phyloP scores from a whole-genome alignment of 2,329 filamentous ascomycete species.

The Aspergillus ibericus region DNA sequence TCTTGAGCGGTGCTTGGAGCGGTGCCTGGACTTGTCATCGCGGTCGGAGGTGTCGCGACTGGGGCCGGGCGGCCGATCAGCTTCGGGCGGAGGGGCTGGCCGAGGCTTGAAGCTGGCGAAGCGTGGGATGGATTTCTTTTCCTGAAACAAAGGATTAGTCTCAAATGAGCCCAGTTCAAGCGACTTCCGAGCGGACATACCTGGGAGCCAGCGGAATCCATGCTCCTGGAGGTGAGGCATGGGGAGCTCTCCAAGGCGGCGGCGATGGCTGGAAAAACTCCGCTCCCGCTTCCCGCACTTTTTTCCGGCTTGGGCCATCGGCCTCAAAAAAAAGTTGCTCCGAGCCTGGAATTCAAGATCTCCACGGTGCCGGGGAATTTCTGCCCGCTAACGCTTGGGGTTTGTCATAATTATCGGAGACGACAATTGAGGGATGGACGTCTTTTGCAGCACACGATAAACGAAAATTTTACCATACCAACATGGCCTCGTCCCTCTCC shows the following conservation, averaged over 20 bases:
- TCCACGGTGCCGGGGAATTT: conserved; percentile 15
- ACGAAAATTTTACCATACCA: conserved; percentile 20
- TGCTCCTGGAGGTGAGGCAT: conserved; percentile 28
- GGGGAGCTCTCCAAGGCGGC: conserved; percentile 3
- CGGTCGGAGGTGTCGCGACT: conserved; percentile 21
- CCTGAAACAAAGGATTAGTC: conserved; percentile 20
- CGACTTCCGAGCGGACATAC: conserved; percentile 23
- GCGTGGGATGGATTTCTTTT: conserved; percentile 58
- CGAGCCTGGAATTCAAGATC: conserved; percentile 13
- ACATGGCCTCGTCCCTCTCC: conserved; percentile 82
- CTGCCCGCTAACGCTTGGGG: conserved; percentile 9
- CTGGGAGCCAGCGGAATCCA: conserved; percentile 39
- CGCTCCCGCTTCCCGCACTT: conserved; percentile 24
- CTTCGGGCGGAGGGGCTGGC: conserved; percentile 22
- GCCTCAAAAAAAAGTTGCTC: conserved; percentile 37
- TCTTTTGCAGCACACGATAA: conserved; percentile 15
- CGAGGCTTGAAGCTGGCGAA: conserved; percentile 73
- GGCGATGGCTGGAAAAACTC: conserved; percentile 28
- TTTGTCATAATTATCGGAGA: conserved; percentile 4
- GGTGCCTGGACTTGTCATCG: conserved; percentile 25
- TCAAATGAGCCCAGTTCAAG: neutral
- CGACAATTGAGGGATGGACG: conserved; percentile 22
- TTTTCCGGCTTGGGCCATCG: conserved; percentile 19
- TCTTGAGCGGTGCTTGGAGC: conserved; percentile 19
- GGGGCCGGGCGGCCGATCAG: conserved; percentile 21